phyloP scores from a whole-genome alignment of 2,329 filamentous ascomycete species.

The Fusarium albidum region DNA sequence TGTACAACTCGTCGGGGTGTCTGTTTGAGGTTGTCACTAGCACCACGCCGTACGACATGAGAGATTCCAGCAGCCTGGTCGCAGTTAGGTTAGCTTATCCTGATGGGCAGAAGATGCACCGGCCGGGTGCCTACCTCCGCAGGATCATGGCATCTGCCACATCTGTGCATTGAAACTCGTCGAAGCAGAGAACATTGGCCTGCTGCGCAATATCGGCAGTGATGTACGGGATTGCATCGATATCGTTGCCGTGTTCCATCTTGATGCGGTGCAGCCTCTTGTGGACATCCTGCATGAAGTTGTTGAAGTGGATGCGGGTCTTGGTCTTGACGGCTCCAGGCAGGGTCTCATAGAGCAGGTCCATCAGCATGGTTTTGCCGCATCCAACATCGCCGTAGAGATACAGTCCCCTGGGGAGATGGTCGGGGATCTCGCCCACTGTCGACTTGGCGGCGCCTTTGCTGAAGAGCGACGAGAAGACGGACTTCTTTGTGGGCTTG shows the following conservation, averaged over 20 bases:
- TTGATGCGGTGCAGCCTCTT: conserved; percentile 90
- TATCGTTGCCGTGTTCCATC: conserved; percentile 85
- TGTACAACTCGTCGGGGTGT: conserved; percentile 96
- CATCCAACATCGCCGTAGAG: conserved; percentile 96
- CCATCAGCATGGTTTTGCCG: conserved; percentile 99
- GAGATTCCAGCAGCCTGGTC: conserved; percentile 76
- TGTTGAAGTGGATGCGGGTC: conserved; percentile 97
- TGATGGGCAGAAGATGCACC: not conserved
- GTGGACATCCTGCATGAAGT: conserved; percentile 99
- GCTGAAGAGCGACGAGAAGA: conserved; percentile 71
- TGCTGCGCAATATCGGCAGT: conserved; percentile 92
- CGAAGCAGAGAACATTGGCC: conserved; percentile 91
- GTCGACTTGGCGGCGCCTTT: conserved; percentile 49
- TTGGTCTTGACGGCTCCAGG: conserved; percentile 81
- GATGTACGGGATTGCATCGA: conserved; percentile 90
- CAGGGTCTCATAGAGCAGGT: conserved; percentile 94
- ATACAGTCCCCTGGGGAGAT: conserved; percentile 88
- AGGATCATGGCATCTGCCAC: conserved; percentile 99
- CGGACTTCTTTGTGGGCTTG: conserved; percentile 60
- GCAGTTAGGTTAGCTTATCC: conserved; percentile 34
- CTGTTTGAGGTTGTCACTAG: conserved; percentile 95
- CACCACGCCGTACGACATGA: conserved; percentile 98
- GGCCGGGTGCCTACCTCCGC: conserved; percentile 61
- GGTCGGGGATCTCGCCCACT: conserved; percentile 68
- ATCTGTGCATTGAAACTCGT: conserved; percentile 98